Evolutionary conservation across 2,329 filamentous ascomycete species (phyloP).

Genomic region (Amesomyces nigricolor): DNA sequence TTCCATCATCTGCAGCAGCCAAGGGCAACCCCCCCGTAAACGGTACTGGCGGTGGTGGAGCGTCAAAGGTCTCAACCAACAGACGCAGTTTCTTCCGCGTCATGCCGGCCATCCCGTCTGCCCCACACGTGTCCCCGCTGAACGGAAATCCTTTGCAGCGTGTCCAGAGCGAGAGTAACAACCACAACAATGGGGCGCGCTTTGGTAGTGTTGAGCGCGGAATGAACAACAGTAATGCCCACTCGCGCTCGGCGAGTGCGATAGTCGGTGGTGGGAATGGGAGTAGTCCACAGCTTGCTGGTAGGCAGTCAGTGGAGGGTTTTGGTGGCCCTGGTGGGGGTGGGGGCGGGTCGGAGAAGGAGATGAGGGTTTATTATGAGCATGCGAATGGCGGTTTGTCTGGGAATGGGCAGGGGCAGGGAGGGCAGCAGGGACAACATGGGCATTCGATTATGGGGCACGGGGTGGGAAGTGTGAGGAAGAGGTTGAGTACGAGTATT

Average conservation of each 20-base stretch:
- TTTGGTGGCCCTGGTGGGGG: neutral
- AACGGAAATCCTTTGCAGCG: neutral
- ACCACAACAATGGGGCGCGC: neutral
- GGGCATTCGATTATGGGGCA: neutral
- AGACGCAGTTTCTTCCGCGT: slow-evolving; percentile 44
- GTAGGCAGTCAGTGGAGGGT: too few relatives aligned
- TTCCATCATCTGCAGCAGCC: neutral
- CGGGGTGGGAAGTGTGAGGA: slow-evolving; percentile 59
- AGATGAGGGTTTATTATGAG: neutral
- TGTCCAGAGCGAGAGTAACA: neutral
- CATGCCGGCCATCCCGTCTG: slow-evolving; percentile 10
- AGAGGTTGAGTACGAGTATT: slow-evolving; percentile 60
- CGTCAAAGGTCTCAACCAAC: slow-evolving; percentile 26
- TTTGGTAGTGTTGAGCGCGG: too few relatives aligned
- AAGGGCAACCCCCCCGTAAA: neutral
- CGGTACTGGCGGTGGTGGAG: neutral
- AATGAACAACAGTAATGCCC: too few relatives aligned
- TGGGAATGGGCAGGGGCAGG: neutral
- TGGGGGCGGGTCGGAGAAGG: slow-evolving; percentile 3
- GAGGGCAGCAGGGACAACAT: slow-evolving; percentile 25
- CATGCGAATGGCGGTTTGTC: neutral
- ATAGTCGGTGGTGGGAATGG: neutral
- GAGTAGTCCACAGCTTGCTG: too few relatives aligned
- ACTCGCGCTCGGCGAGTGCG: too few relatives aligned
- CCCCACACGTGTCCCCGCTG: neutral